Evolutionary conservation across 495 filamentous ascomycete genomes (phyloP).

Genomic region (Pseudotulostoma volvatum): DNA sequence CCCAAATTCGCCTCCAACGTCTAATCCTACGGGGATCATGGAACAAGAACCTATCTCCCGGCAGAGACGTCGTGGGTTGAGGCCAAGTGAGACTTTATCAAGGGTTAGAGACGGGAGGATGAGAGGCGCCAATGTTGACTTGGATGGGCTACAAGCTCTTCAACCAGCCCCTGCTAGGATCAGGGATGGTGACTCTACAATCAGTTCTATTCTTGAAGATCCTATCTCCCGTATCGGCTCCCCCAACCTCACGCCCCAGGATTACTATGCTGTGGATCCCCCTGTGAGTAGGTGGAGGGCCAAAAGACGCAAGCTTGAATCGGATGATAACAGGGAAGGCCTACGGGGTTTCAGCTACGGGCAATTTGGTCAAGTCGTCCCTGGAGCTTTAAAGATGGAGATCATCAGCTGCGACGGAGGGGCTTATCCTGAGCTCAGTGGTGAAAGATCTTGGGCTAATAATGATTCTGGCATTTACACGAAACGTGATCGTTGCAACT

Average conservation of each 20-base stretch:
- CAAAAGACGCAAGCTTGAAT: conserved; percentile 65
- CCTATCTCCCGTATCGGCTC: neutral
- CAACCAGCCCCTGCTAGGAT: neutral
- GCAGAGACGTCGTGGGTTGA: conserved; percentile 4
- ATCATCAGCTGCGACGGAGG: conserved; percentile 83
- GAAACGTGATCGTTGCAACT: conserved; percentile 63
- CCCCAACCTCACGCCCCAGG: neutral
- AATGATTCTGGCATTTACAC: conserved; percentile 89
- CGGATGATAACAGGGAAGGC: conserved; percentile 35
- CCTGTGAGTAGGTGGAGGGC: conserved; percentile 24
- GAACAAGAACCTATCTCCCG: neutral
- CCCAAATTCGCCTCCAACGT: conserved; percentile 1
- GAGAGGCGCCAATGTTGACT: neutral
- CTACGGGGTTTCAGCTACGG: conserved; percentile 57
- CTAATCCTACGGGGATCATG: conserved; percentile 1
- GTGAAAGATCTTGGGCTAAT: conserved; percentile 47
- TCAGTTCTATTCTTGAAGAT: neutral
- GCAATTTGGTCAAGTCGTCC: conserved; percentile 65
- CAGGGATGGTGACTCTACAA: neutral
- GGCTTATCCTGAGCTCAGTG: conserved; percentile 38
- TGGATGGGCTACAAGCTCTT: neutral
- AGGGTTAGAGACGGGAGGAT: conserved; percentile 4
- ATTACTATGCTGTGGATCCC: neutral
- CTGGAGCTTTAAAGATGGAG: conserved; percentile 67
- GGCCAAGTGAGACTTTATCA: conserved; percentile 6